phyloP scores from a whole-genome alignment of 1,284 basidiomycete genomes.

The Puccinia polysora region DNA sequence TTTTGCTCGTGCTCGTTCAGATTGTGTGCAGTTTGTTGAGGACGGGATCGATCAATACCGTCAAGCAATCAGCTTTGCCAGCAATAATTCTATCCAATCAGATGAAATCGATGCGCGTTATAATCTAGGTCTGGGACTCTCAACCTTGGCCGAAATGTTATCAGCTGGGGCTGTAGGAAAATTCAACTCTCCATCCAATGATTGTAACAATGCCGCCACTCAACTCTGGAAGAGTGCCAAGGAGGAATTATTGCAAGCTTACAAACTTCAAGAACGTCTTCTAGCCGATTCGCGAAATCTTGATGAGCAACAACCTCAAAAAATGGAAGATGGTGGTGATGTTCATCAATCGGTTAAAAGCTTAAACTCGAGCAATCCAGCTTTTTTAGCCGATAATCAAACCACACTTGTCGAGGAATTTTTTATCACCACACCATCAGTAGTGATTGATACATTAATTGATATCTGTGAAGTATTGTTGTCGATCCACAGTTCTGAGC shows the following conservation, averaged over 20 bases:
- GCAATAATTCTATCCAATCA: conserved; percentile 3
- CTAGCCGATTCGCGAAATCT: background rate
- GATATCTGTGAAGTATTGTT: conserved; percentile 28
- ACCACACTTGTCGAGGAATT: conserved; percentile 16
- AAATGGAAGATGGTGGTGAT: background rate
- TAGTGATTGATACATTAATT: conserved; percentile 32
- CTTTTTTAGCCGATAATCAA: background rate
- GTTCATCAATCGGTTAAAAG: background rate
- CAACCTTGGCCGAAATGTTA: conserved; percentile 16
- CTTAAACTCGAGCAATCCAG: background rate
- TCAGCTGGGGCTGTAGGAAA: background rate
- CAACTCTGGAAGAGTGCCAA: conserved; percentile 19
- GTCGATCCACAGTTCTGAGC: conserved; percentile 1
- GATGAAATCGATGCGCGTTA: conserved; percentile 22
- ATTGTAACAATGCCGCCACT: background rate
- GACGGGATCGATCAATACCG: conserved; percentile 18
- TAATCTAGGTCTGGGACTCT: conserved; percentile 13
- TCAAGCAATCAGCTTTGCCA: background rate
- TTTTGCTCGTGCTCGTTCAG: background rate
- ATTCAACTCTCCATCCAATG: background rate
- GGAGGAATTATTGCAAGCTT: conserved; percentile 4
- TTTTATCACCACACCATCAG: conserved; percentile 27
- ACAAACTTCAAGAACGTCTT: conserved; percentile 22
- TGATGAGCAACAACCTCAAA: background rate
- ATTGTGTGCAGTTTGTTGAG: background rate